Conservation (phyloP, 805 yeast species). For the Wickerhamiella parazyma region DNA sequence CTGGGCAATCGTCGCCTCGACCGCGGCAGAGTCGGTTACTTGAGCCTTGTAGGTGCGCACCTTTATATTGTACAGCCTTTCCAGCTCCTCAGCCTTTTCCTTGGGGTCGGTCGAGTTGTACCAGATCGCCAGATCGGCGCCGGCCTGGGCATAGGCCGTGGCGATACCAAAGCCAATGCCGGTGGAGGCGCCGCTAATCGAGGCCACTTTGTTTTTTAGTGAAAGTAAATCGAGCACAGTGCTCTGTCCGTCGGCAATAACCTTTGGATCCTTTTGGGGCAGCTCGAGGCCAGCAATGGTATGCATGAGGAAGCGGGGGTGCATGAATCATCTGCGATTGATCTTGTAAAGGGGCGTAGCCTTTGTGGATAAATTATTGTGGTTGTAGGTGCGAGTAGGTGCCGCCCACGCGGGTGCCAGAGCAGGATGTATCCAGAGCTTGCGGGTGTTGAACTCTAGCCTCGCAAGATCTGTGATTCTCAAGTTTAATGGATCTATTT, state of each 20-base stretch:
- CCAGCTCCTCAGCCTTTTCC: conserved; percentile 43
- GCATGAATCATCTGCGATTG: no score
- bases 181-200: conserved; percentile 72
- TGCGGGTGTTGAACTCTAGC: no score
- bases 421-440: no score
- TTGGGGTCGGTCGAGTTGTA: conserved; percentile 51
- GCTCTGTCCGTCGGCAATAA: conserved; percentile 12
- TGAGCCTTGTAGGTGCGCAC: conserved; percentile 53
- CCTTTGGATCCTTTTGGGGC: neutral
- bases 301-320: neutral
- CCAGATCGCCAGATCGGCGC: conserved; percentile 69
- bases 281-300: neutral
- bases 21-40: conserved; percentile 37
- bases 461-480: no score
- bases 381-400: no score
- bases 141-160: conserved; percentile 73
- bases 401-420: no score
- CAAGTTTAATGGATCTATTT: no score
- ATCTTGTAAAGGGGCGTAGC: no score
- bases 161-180: conserved; percentile 79
- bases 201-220: conserved; percentile 68
- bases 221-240: conserved; percentile 57
- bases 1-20: conserved; percentile 35
- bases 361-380: no score
- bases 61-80: conserved; percentile 45